Evolutionary conservation across 108 stramenopile species (phyloP), one percentile per base, ranked within the genome.

Genomic region (Craspedostauros australis): DNA sequence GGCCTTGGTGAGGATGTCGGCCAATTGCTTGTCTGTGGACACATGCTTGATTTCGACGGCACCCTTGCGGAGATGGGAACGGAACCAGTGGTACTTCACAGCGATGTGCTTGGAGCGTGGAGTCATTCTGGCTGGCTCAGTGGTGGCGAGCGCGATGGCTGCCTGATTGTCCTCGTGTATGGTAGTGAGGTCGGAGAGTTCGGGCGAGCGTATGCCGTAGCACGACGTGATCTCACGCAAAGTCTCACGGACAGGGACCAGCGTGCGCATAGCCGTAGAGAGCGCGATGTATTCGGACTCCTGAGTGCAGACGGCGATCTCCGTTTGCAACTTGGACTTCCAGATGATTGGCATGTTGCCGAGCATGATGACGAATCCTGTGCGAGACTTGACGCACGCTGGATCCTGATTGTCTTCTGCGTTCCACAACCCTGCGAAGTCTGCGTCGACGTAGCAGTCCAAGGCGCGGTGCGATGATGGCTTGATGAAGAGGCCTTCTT

Each of bases 281-380:
- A 79, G 24, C 34, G 70, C 60, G 15, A 54, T 53, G 48, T 65
- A 73, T 32, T 82, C 80, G 8, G 70, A 52, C 47, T 82, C 73
- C 58, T 59, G 72, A 4, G 80, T 75, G 2, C 53, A 55, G 19
- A 74, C 15, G 6, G 76, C 69, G 30, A 72, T 69, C 28, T 77
- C 62, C 0, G 57, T 48, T 54, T 82, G 80, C 1, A 75, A 41
- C 22, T 57, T 62, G 5, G 66, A 72, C 18, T 23, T 47, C 78
- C 78, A 79, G n/a, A 64, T 6, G 22, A 79, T 31, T 5, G 77
- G 73, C 34, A 55, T 61, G 18, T 67, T 50, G 1, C 20, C 54
- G n/a, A 52, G 38, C 2, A 12, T 29, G 25, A 75, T 70, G 11
- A 76, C 57, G 38, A 53, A 76, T 19, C 79, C 71, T 33, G 71